Evolutionary conservation across 352 stramenopile genomes (phyloP), one percentile per base, ranked within the genome.

Genomic region (Phytophthora multivora): DNA sequence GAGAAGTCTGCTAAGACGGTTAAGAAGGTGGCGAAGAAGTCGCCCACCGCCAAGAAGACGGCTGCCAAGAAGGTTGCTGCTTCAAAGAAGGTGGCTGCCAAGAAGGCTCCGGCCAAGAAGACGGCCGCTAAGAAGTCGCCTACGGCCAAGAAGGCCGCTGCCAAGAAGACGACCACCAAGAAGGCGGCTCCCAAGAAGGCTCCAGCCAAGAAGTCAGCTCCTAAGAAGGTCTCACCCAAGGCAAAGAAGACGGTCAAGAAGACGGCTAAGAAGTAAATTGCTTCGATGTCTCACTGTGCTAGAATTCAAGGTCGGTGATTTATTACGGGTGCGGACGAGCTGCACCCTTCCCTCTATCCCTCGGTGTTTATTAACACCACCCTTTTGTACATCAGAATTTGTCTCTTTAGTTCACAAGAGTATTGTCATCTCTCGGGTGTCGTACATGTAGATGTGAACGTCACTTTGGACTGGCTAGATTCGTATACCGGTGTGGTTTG

Each of bases 321-420:
- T 65, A 49, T 79, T 63, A 39, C 42, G 59, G 39, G 41, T 40
- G 28, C 28, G 4, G 42, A 15, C 43, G 51, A 43, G 19, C 26
- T 47, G 28, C 25, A 12, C 47, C 52, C 39, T 45, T 54, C 45
- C 54, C 31, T 43, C 18, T 66, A 70, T 75, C 50, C 55, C 76
- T 94, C 83, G 85, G 85, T 94, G 85, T 94, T 94, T 91, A 75
- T 92, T 77, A 94, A 94, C 83, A 94, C 85, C 85, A 94, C 85
- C 85, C 78, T 66, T 33, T 71, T 70, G 53, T 59, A 25, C 33
- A 51, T 48, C 7, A 74, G 75, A 79, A 85, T 69, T 77, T 62
- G 54, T 69, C 41, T 35, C 9, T 49, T 42, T 40, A 50, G 21
- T 3, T 52, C 19, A 42, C 26, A 1, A 46, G 26, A 18, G 33